Percentiles rank a stretch among this genome's conserved stretches.
Evolutionary conservation across 1,139 yeast genomes (phyloP).

Genomic region (Kurtzmaniella quercitrusa): DNA sequence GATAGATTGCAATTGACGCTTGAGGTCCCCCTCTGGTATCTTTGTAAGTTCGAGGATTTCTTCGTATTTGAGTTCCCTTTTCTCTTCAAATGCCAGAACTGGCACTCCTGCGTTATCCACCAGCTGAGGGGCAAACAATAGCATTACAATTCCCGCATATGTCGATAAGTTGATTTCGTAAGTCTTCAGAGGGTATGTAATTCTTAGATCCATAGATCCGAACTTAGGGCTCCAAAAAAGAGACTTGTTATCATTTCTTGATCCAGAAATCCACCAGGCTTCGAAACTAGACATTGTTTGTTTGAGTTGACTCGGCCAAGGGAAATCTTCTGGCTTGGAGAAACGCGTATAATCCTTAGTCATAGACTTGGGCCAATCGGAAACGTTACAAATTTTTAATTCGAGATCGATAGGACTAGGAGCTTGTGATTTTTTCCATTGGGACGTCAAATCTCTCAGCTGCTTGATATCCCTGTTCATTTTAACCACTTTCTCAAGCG

Average conservation of each 20-base stretch:
- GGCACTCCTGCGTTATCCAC: conserved; percentile 37
- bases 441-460: conserved; percentile 57
- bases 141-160: conserved; percentile 71
- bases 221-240: conserved; percentile 81
- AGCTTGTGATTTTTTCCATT: conserved; percentile 36
- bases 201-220: conserved; percentile 76
- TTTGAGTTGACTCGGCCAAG: conserved; percentile 41
- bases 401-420: conserved; percentile 37
- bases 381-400: conserved; percentile 50
- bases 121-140: conserved; percentile 61
- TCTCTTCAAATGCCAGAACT: conserved; percentile 42
- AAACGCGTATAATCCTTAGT: conserved; percentile 54
- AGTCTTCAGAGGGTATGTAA: conserved; percentile 49
- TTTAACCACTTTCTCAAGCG: conserved; percentile 76
- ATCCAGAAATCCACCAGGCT: conserved; percentile 45
- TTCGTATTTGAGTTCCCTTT: conserved; percentile 40
- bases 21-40: conserved; percentile 69
- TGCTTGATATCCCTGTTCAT: conserved; percentile 83
- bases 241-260: conserved; percentile 68
- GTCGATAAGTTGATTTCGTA: conserved; percentile 83
- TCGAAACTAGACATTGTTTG: conserved; percentile 37
- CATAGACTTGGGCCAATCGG: conserved; percentile 50
- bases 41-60: conserved; percentile 66
- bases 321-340: conserved; percentile 33
- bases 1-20: conserved; percentile 77